Conservation (phyloP, 1,139 yeast genomes). For the Geotrichum phurueaensis region DNA sequence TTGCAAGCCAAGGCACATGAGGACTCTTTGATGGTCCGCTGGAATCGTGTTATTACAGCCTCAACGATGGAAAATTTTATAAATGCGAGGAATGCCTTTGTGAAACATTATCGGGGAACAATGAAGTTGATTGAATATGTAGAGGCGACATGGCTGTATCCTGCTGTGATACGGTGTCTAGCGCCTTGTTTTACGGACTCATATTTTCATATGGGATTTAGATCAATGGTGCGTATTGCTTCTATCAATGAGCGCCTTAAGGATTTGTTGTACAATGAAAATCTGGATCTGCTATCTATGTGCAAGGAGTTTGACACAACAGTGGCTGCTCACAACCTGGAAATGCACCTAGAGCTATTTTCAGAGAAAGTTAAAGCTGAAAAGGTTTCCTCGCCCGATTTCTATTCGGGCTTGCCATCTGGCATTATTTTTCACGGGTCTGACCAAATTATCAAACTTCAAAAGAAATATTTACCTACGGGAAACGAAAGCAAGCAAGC, state of each 20-base stretch:
- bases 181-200: not conserved
- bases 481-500: not conserved
- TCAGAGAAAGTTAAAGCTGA: not conserved
- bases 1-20: not conserved
- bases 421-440: not conserved
- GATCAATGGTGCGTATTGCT: not conserved
- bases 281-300: not conserved
- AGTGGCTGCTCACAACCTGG: not conserved
- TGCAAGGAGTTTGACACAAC: not conserved
- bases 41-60: not conserved
- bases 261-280: not conserved
- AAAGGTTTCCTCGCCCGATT: not conserved
- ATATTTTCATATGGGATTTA: not conserved
- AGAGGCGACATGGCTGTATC: not conserved
- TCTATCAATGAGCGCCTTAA: not conserved
- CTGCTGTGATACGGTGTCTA: not conserved
- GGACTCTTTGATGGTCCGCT: not conserved
- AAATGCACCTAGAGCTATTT: not conserved
- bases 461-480: not conserved
- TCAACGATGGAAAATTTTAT: not conserved
- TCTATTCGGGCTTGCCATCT: not conserved
- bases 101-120: not conserved
- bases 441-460: not conserved
- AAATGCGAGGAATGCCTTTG: not conserved
- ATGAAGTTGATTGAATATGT: not conserved